Conservation (phyloP, 2,329 filamentous ascomycete genomes). For the Penicillium palitans region DNA sequence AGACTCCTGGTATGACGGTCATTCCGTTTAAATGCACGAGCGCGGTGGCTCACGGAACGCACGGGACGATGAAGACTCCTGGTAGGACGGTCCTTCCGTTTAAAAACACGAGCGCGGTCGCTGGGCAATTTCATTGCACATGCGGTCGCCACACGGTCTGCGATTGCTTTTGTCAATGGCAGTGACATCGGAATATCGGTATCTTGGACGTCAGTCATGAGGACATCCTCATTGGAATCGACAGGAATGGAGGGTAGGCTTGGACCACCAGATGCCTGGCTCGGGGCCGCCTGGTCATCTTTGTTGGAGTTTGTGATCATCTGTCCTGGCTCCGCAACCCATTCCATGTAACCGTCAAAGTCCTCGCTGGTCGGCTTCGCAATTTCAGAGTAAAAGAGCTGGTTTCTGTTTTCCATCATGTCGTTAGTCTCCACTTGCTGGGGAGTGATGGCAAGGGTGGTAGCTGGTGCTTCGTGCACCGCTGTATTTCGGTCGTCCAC, state of each 20-base stretch:
- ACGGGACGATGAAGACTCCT: neutral
- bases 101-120: neutral
- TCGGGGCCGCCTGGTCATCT: neutral
- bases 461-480: neutral
- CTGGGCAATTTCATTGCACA: neutral
- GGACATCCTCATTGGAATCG: neutral
- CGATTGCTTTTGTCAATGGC: neutral
- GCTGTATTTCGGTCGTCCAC: neutral
- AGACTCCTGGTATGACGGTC: neutral
- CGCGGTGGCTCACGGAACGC: neutral
- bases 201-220: neutral
- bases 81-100: no score
- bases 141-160: neutral
- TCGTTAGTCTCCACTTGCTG: no score
- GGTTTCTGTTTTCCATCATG: no score
- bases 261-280: neutral
- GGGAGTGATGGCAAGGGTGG: neutral
- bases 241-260: neutral
- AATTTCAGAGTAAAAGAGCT: no score
- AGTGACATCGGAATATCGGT: neutral
- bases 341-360: no score
- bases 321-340: neutral
- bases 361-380: no score
- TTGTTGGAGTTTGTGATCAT: neutral
- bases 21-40: neutral